Conservation (phyloP, 2,329 filamentous ascomycete species). For the Diaporthe capsici region DNA sequence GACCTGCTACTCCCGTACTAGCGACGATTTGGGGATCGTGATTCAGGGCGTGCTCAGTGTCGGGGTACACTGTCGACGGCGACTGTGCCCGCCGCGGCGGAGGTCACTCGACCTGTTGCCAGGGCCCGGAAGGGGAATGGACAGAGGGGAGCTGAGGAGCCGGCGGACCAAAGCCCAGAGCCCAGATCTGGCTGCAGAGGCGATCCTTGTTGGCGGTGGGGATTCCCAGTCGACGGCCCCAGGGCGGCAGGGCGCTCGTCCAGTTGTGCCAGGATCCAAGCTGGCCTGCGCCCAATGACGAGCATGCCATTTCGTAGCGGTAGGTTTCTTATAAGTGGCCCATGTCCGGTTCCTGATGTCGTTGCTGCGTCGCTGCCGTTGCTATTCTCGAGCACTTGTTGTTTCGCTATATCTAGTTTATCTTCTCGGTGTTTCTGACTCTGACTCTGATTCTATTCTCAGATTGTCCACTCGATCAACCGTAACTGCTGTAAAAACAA, state of each 20-base stretch:
- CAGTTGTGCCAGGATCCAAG: slow-evolving; percentile 29
- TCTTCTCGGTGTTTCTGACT: not conserved
- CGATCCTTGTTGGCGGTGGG: slow-evolving; percentile 35
- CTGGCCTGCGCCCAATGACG: slow-evolving; percentile 39
- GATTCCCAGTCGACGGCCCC: slow-evolving; percentile 17
- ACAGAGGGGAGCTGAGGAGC: not conserved
- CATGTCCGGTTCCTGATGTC: slow-evolving; percentile 21
- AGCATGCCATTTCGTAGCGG: slow-evolving; percentile 35
- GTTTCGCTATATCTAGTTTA: slow-evolving; percentile 2
- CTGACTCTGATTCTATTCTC: not conserved
- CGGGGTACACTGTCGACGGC: slow-evolving; percentile 11
- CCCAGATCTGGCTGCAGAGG: slow-evolving; percentile 32
- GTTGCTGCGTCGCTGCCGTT: slow-evolving; percentile 24
- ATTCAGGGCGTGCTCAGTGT: slow-evolving; percentile 12
- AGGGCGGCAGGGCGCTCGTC: slow-evolving; percentile 17
- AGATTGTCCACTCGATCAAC: not conserved
- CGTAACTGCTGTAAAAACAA: slow-evolving; percentile 2
- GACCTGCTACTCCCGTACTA: slow-evolving; percentile 24
- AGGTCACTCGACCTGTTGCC: slow-evolving; percentile 37
- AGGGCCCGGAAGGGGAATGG: slow-evolving; percentile 20
- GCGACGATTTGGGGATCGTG: slow-evolving; percentile 30
- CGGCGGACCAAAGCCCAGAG: not conserved
- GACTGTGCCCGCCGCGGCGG: not conserved
- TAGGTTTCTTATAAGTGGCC: slow-evolving; percentile 30
- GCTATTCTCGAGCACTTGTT: slow-evolving; percentile 21